These are phyloP conservation scores for Apiotrichum sp. DNA, from an alignment of 1,284 basidiomycete species.

Conservation along the genomic window DNA sequence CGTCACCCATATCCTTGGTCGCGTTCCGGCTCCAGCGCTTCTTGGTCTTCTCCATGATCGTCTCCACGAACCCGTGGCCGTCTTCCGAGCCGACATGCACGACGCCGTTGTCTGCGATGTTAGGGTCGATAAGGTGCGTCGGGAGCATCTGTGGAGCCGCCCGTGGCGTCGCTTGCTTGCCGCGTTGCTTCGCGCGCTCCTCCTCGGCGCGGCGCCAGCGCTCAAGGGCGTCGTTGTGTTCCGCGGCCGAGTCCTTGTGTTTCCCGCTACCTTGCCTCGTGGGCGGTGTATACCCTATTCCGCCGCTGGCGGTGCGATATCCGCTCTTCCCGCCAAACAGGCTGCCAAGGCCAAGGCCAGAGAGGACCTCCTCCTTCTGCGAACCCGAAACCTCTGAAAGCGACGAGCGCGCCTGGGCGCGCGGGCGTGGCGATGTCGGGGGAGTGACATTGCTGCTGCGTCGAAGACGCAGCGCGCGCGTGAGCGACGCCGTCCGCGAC, in stretches of 20 bases:
- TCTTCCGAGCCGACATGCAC: too few species aligned
- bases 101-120: not conserved
- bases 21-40: too few species aligned
- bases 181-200: conserved; percentile 3
- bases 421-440: conserved; percentile 1
- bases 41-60: too few species aligned
- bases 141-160: not conserved
- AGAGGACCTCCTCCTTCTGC: conserved; percentile 6
- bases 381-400: not conserved
- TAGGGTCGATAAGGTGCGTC: not conserved
- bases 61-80: too few species aligned
- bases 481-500: conserved; percentile 3
- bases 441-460: conserved; percentile 2
- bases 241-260: not conserved
- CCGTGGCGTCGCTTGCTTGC: too few species aligned
- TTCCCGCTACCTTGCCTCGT: not conserved
- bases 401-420: not conserved
- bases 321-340: not conserved
- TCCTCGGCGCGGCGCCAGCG: conserved; percentile 21
- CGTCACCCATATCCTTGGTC: too few species aligned
- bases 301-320: conserved; percentile 16
- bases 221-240: conserved; percentile 30
- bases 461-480: conserved; percentile 13
- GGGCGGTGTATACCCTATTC: conserved; percentile 18
- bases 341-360: conserved; percentile 11